Base-by-base conservation (phyloP, 176 grass and related monocot genomes). In the Pontederia crassipes region DNA sequence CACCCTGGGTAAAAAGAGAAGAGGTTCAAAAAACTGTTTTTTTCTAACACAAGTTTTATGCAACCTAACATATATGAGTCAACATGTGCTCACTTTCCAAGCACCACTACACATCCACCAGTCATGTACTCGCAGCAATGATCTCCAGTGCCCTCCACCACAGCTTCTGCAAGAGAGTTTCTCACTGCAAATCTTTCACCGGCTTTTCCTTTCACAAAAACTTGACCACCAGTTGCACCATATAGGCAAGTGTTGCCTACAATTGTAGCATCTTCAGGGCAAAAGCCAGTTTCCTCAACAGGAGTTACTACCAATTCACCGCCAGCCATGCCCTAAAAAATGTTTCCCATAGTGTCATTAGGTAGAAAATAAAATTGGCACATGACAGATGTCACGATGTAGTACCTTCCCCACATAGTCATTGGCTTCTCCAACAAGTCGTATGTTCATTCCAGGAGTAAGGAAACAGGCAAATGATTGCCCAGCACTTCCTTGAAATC, bases 101-200 rank as follows among this genome's bases (percentile, higher is more conserved):
- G 94, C 65, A 98, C 85, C 72, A 98, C 94, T 55, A 98, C 88
- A 69, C 94, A 98, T 28, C 94, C 94, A 61, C 94, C 94, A 48
- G 94, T 98, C 94, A 98, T 98, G 77, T 98, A 98, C 69, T 98
- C 94, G 15, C 88, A 98, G 62, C 94, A 98, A 80, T 98, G 94
- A 77, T 98, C 94, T 55, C 94, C 94, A 48, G 94, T 98, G 55
- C 94, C 94, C 84, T 98, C 94, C 59, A 98, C 94, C 54, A 98
- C 94, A 56, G 94, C 94, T 78, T 92, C 80, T 14, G 76, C 88
- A 49, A 98, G 84, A 72, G 94, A 98, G 70, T 98, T 98, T 67
- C 94, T 85, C 52, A 98, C 94, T 9, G 94, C 94, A 79, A 98
- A 98, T 78, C 94, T 73, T 76, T 98, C 94, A 75, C 94, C 94